phyloP scores from a whole-genome alignment of 768 basidiomycete genomes.

The Boletus tomentosulus region DNA sequence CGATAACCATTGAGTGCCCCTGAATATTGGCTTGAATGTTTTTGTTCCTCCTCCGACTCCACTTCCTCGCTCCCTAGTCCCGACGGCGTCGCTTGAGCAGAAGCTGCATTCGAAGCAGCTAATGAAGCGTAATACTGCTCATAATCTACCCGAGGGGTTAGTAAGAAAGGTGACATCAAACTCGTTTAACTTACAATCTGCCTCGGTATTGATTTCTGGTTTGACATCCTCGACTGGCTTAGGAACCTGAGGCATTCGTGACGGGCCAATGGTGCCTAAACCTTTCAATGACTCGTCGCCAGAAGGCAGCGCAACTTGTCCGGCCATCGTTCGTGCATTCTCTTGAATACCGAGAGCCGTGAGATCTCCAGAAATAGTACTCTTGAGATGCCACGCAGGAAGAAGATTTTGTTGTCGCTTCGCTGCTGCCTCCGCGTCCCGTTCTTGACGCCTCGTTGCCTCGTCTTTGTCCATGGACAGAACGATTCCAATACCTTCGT shows the following conservation, averaged over 20 bases:
- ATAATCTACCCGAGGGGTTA: slow-evolving; percentile 47
- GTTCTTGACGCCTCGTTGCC: slow-evolving; percentile 63
- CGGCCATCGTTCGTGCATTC: slow-evolving; percentile 48
- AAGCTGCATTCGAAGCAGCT: slow-evolving; percentile 57
- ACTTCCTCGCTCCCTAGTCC: slow-evolving; percentile 51
- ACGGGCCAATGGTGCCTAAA: slow-evolving; percentile 50
- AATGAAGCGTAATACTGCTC: slow-evolving; percentile 82
- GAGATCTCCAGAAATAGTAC: slow-evolving; percentile 89
- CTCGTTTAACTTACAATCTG: slow-evolving; percentile 51
- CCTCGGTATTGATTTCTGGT: slow-evolving; percentile 51
- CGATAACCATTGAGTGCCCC: slow-evolving; percentile 69
- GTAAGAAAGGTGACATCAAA: neutral
- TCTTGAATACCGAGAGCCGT: slow-evolving; percentile 84
- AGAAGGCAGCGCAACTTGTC: slow-evolving; percentile 35
- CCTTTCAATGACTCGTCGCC: slow-evolving; percentile 75
- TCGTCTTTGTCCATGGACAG: slow-evolving; percentile 89
- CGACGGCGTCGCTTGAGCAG: slow-evolving; percentile 60
- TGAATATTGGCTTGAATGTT: slow-evolving; percentile 61
- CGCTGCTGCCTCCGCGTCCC: slow-evolving; percentile 76
- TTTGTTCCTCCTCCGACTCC: slow-evolving; percentile 70
- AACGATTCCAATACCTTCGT: slow-evolving; percentile 81
- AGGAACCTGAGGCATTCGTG: slow-evolving; percentile 26
- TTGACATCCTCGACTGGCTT: slow-evolving; percentile 36
- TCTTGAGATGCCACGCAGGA: slow-evolving; percentile 93
- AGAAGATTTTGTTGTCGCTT: slow-evolving; percentile 89